Conservation (phyloP, 345 rosid species). For the Ceriops tagal region DNA sequence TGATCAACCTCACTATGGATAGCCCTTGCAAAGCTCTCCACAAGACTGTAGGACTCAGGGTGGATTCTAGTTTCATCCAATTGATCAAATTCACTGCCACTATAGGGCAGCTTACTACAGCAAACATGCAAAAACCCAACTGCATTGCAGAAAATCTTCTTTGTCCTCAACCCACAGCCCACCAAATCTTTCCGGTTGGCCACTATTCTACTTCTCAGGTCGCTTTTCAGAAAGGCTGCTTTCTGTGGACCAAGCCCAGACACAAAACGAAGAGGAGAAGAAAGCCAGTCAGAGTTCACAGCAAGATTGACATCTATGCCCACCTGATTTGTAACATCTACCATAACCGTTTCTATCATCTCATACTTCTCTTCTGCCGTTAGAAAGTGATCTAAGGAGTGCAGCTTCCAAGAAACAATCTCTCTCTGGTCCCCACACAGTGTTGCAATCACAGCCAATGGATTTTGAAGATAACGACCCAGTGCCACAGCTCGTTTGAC, state of each 20-base stretch:
- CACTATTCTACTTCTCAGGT: background rate
- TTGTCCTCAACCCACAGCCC: slow-evolving; percentile 5
- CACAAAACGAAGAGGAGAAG: slow-evolving; percentile 11
- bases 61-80: slow-evolving; percentile 18
- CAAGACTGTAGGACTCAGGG: slow-evolving; percentile 15
- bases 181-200: slow-evolving; percentile 1
- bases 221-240: slow-evolving; percentile 3
- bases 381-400: slow-evolving; percentile 11
- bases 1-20: background rate
- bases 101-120: background rate
- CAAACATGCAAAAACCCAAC: slow-evolving; percentile 10
- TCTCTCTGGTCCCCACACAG: slow-evolving; percentile 11
- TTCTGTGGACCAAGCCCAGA: slow-evolving; percentile 17
- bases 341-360: slow-evolving; percentile 16
- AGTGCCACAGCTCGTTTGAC: slow-evolving; percentile 17
- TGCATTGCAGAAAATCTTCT: slow-evolving; percentile 14
- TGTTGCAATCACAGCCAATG: slow-evolving; percentile 18
- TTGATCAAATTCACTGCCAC: background rate
- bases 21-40: slow-evolving; percentile 6
- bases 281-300: slow-evolving; percentile 12
- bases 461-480: slow-evolving; percentile 17
- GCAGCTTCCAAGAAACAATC: slow-evolving; percentile 12
- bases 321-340: slow-evolving; percentile 15
- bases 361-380: slow-evolving; percentile 9
- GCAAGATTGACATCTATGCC: slow-evolving; percentile 10